A percentile compares a stretch with the other conserved stretches of the same genome.
phyloP scores from a whole-genome alignment of 129 eudicot genomes.

The Saussurea involucrata region DNA sequence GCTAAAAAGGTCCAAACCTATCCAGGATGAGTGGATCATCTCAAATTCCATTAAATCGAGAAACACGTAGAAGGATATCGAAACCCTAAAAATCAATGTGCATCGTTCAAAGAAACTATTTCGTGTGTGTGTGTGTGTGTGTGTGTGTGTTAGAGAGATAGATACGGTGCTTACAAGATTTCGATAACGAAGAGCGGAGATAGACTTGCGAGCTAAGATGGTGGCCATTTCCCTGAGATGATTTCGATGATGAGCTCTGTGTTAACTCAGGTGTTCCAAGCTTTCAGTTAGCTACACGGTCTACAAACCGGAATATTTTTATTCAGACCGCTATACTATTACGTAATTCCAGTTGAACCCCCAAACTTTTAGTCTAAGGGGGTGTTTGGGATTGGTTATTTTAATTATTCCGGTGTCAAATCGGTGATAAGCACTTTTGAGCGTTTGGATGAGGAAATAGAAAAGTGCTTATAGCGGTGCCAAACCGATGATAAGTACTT shows the following conservation, averaged over 20 bases:
- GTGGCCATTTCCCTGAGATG: slow-evolving; percentile 54
- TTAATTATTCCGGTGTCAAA: too few species aligned
- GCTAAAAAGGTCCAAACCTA: slow-evolving; percentile 1
- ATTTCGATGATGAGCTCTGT: slow-evolving; percentile 13
- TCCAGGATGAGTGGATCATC: not conserved
- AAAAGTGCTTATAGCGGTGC: too few species aligned
- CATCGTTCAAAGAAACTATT: not conserved
- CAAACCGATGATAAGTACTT: too few species aligned
- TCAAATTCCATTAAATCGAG: not conserved
- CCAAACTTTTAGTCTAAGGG: not conserved
- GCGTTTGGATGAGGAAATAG: too few species aligned
- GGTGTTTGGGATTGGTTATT: too few species aligned
- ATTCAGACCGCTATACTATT: not conserved
- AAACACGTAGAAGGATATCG: slow-evolving; percentile 3
- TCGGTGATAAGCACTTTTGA: too few species aligned
- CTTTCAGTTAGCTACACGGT: slow-evolving; percentile 13
- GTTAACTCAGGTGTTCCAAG: not conserved
- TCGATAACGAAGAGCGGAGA: slow-evolving; percentile 57
- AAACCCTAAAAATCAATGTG: slow-evolving; percentile 16
- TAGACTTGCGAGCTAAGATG: slow-evolving; percentile 72
- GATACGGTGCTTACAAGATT: slow-evolving; percentile 49
- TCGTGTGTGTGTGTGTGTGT: too few species aligned
- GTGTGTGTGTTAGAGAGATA: not conserved
- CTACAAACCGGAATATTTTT: not conserved
- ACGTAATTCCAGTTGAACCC: not conserved